A percentile compares a stretch with the other conserved stretches of the same genome.
These are phyloP conservation scores for Fistulinella cinereoalba DNA, from an alignment of 1,284 basidiomycete species.

Conservation along the genomic window DNA sequence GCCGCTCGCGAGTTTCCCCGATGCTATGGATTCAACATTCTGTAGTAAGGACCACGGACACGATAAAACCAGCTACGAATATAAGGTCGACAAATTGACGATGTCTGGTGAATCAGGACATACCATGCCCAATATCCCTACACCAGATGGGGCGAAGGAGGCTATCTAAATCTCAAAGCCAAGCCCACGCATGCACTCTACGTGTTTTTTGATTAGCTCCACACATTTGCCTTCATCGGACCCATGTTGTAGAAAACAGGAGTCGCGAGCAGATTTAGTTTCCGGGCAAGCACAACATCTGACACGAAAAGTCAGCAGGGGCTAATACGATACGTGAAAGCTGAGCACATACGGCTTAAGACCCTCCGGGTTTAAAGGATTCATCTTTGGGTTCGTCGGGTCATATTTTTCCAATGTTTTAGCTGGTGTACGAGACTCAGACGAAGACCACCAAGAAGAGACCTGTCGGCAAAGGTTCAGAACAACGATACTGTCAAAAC, in stretches of 20 bases:
- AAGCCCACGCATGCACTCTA: conserved; percentile 86
- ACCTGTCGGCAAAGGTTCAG: no score
- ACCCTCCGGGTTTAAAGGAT: conserved; percentile 86
- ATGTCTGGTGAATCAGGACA: no score
- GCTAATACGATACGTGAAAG: not conserved
- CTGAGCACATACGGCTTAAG: conserved; percentile 77
- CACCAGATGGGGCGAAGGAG: no score
- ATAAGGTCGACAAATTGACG: no score
- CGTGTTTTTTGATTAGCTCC: conserved; percentile 75
- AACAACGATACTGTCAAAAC: no score
- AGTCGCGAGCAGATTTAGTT: conserved; percentile 88
- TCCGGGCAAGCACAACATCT: conserved; percentile 96
- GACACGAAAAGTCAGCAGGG: not conserved
- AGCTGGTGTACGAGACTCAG: conserved; percentile 27
- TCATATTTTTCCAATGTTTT: conserved; percentile 45
- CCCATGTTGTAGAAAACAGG: conserved; percentile 84
- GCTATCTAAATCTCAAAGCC: conserved; percentile 90
- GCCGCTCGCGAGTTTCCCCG: no score
- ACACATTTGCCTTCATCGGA: conserved; percentile 78
- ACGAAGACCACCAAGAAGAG: conserved; percentile 42
- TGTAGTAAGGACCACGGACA: no score
- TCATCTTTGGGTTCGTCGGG: conserved; percentile 67
- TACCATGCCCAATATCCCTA: no score
- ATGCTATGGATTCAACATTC: no score
- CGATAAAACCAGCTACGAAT: no score